These are phyloP conservation scores for Hemisphaericaspora xylofermentans DNA, from an alignment of 1,139 yeast species.

Conservation along the genomic window DNA sequence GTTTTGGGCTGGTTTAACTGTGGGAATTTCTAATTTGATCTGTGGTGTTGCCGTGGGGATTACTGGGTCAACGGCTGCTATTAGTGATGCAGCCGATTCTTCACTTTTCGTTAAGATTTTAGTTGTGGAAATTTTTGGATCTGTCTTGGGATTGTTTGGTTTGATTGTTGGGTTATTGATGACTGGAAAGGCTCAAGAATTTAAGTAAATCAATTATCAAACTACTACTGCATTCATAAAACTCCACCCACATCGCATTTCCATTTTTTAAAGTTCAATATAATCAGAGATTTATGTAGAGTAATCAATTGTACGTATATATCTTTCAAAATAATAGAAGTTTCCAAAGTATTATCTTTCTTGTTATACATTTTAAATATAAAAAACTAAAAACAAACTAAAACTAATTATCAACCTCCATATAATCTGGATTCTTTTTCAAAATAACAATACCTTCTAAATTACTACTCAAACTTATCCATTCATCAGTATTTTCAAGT, in stretches of 20 bases:
- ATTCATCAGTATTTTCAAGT: slow-evolving; percentile 85
- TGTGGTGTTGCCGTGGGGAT: slow-evolving; percentile 98
- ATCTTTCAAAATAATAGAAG: not conserved
- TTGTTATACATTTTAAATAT: not conserved
- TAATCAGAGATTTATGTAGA: too few species aligned
- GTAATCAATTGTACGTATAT: too few species aligned
- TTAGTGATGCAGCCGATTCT: slow-evolving; percentile 97
- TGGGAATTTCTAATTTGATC: slow-evolving; percentile 86
- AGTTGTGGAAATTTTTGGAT: slow-evolving; percentile 96
- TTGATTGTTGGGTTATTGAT: slow-evolving; percentile 93
- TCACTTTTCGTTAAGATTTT: slow-evolving; percentile 92
- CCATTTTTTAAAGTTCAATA: not conserved
- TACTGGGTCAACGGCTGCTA: slow-evolving; percentile 97
- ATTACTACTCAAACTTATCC: slow-evolving; percentile 75
- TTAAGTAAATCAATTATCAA: slow-evolving; percentile 42
- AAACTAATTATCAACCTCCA: slow-evolving; percentile 57
- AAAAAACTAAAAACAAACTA: not conserved
- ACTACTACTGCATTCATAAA: slow-evolving; percentile 2
- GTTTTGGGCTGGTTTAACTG: slow-evolving; percentile 98
- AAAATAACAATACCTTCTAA: slow-evolving; percentile 93
- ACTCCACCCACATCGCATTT: not conserved
- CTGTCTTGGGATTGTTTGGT: slow-evolving; percentile 91
- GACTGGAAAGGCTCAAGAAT: slow-evolving; percentile 94
- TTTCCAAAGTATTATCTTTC: not conserved
- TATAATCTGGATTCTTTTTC: slow-evolving; percentile 84